Evolutionary conservation across 1,284 basidiomycete species (phyloP), one percentile per base, ranked within the genome.

Genomic region (Cutaneotrichosporon spelunceum): DNA sequence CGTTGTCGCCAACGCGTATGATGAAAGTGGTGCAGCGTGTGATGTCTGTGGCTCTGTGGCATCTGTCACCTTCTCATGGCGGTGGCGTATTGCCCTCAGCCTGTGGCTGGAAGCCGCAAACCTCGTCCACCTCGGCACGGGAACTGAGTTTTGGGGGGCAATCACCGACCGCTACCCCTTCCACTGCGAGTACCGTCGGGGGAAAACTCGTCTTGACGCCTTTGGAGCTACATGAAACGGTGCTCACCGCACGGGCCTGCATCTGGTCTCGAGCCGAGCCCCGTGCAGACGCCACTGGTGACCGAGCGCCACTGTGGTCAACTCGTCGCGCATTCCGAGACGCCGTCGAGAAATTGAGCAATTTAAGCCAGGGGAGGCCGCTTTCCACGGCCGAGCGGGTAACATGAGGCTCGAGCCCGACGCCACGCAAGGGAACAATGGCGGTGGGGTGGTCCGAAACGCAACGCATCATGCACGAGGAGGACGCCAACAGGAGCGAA

Each of bases 361-460:
- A 33, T 2, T 4, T 9, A 33, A 9, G 2, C 30, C 30, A 33
- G 30, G 13, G 6, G 3, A 45, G 16, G 21, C 10, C 45, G 21
- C 21, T 5, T 1, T 4, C 24, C 2, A 11, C 24, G 11, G 45
- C 45, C 45, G 45, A 26, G 13, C 11, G 45, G 23, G 23, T 9
- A 24, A 21, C 7, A 16, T 24, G 2, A 14, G 14, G 45, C 14
- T 26, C 23, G 45, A 19, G 45, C 45, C 45, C 45, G 23, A 26
- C 45, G 45, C 45, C 45, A 24, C 45, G 11, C 45, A 47, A 24
- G 45, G 45, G 45, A 47, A 24, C 45, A 47, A 47, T 47, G 45
- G 23, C 23, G 24, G 23, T 26, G 24, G 45, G 45, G 14, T 13
- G 14, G 24, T 7, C 23, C 45, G 45, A 47, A 47, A 47, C 45